Base-by-base conservation (phyloP, 257 asterid species). In the Solanum habrochaites region DNA sequence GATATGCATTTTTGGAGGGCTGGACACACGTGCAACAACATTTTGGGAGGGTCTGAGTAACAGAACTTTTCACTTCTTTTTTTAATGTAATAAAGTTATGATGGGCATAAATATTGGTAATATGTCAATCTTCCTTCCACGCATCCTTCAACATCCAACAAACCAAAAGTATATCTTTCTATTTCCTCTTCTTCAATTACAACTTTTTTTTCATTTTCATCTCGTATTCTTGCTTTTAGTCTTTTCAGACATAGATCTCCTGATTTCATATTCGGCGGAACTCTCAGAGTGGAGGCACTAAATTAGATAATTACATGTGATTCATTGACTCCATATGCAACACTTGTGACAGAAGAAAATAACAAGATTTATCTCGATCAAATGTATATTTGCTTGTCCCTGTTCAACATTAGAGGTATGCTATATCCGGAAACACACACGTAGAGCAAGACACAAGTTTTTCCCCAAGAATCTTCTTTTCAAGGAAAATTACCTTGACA, bases 401-500 rank as follows among this genome's bases (percentile, higher is more conserved):
- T 45, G 29, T 16, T 20, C 14, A 8, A 78, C 83, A 43, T 16
- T 45, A 45, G 66, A 43, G 32, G 40, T 25, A 78, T 27, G 25
- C 25, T 78, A 45, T 25, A 43, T 40, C n/a, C 45, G 60, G 39
- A 13, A 77, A 25, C 83, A 77, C 10, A 18, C 9, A 43, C 16
- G 0, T 47, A 80, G 42, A 11, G 4, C 27, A 80, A 80, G 43
- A 47, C 9, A 5, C 40, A 47, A 45, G n/a, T 9, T 80, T 45
- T 8, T 80, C 43, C 42, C 7, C 18, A 47, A 80, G 40, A 80
- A 31, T 15, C 8, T 42, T n/a, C 27, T 74, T 39, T 18, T 13
- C 27, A 8, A 4, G 27, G 64, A 87, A 85, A 20, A 11, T 90
- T 94, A 97, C 99, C 99, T 94, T 94, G 80, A 95, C 92, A 67